Evolutionary conservation across 768 basidiomycete genomes (phyloP).

Genomic region (Grammothele lineata): DNA sequence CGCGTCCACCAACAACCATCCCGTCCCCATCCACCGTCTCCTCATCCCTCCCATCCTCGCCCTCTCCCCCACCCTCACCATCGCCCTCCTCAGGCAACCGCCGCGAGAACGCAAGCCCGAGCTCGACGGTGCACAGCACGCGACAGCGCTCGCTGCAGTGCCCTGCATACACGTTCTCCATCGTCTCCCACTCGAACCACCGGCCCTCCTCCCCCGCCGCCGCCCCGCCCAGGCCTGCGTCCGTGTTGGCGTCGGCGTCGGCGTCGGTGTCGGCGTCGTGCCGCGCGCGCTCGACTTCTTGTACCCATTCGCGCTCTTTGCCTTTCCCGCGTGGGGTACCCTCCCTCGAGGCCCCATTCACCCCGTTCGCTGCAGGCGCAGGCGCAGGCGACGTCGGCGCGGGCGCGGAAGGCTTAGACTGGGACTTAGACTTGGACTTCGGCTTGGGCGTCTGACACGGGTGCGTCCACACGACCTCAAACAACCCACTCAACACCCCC

Average conservation of each 20-base stretch:
- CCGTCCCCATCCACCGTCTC: constrained; percentile 2
- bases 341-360: constrained; percentile 2
- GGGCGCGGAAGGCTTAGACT: not conserved
- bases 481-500: constrained; percentile 30
- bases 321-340: constrained; percentile 1
- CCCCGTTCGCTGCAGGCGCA: not conserved
- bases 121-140: constrained; percentile 27
- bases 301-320: constrained; percentile 14
- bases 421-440: not conserved
- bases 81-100: constrained; percentile 14
- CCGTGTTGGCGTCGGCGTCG: not conserved
- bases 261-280: not conserved
- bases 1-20: constrained; percentile 1
- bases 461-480: constrained; percentile 26
- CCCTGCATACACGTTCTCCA: constrained; percentile 25
- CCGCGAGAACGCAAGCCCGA: constrained; percentile 22
- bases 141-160: constrained; percentile 16
- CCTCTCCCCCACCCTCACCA: not conserved
- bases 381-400: not conserved
- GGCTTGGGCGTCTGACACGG: not conserved
- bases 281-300: constrained; percentile 9
- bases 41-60: not conserved
- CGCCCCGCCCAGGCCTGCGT: constrained; percentile 3
- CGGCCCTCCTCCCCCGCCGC: not conserved
- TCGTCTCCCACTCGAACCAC: constrained; percentile 22